Base-by-base conservation (phyloP, 139 green algal species). In the Zygnema cylindricum region DNA sequence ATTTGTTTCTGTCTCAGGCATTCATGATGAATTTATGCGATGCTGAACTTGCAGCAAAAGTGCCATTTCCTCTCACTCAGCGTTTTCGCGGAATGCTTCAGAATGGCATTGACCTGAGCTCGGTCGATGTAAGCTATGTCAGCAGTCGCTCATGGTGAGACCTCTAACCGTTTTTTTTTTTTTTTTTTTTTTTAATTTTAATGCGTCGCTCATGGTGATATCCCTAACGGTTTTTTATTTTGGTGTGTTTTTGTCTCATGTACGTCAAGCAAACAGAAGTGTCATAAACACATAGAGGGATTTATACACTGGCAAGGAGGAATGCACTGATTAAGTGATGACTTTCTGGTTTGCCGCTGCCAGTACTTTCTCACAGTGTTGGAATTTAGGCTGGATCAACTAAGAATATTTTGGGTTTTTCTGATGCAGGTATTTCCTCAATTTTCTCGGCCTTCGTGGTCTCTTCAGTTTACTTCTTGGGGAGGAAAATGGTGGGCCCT, bases 401-500 rank as follows among this genome's bases (percentile, higher is more conserved):
- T n/a, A n/a, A n/a, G n/a, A n/a, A n/a, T n/a, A n/a, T n/a, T n/a
- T n/a, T n/a, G n/a, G n/a, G n/a, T n/a, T n/a, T n/a, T n/a, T n/a
- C n/a, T n/a, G n/a, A n/a, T n/a, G n/a, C 84, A 92, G 87, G 87
- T 94, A 94, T 81, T 94, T 94, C 79, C 43, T 94, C 11, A 94
- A 94, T 69, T 55, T 94, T 0, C 89, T 94, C 69, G 92, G 92
- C 1, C 69, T 94, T 22, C 75, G 92, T 42, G 93, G 92, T 0
- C 73, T 95, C 33, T 93, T 94, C 79, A 69, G 38, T 3, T 63
- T 95, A 21, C 43, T 92, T 22, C 69, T 95, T 22, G 93, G 93
- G 2, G 90, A 93, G n/a, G 90, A 90, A 36, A 92, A 91, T 16
- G 55, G 85, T 90, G 7, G 33, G 57, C 11, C 77, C 43, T 23